Evolutionary conservation across 352 stramenopile species (phyloP).

Genomic region (Globisporangium takayamanum): DNA sequence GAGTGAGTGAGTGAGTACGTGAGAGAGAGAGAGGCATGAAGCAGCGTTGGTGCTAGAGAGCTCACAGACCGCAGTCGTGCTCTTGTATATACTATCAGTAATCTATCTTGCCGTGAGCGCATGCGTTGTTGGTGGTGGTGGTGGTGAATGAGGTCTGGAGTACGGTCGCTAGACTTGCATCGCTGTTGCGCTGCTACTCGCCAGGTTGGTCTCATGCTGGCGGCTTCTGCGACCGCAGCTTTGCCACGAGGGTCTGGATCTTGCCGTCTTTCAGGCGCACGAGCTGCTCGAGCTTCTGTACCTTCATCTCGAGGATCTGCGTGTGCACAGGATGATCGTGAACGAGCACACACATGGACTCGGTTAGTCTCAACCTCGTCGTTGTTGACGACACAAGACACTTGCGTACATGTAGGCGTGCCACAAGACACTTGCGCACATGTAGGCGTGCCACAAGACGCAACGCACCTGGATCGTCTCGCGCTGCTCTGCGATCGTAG

Average conservation of each 20-base stretch:
- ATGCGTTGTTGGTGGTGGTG: too few relatives aligned
- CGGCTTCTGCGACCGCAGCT: conserved; percentile 70
- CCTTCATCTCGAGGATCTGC: conserved; percentile 93
- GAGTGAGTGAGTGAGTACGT: background rate
- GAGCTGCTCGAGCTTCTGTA: conserved; percentile 93
- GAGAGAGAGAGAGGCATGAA: background rate
- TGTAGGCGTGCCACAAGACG: too few relatives aligned
- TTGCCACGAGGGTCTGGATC: conserved; percentile 87
- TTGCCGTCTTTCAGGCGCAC: conserved; percentile 92
- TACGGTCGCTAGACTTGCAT: background rate
- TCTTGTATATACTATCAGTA: background rate
- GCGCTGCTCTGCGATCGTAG: conserved; percentile 73
- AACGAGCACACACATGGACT: background rate
- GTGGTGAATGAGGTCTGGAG: too few relatives aligned
- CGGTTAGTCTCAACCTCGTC: background rate
- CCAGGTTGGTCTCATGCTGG: conserved; percentile 11
- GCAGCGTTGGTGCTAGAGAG: background rate
- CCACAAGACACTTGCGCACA: background rate
- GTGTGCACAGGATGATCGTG: background rate
- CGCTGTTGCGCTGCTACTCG: background rate
- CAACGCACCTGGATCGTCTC: conserved; percentile 75
- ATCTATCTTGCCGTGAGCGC: too few relatives aligned
- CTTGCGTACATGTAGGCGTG: background rate
- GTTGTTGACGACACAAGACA: background rate
- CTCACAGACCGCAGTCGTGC: background rate